Conservation (phyloP, 2,329 filamentous ascomycete species). For the Hypoxylon sp. region DNA sequence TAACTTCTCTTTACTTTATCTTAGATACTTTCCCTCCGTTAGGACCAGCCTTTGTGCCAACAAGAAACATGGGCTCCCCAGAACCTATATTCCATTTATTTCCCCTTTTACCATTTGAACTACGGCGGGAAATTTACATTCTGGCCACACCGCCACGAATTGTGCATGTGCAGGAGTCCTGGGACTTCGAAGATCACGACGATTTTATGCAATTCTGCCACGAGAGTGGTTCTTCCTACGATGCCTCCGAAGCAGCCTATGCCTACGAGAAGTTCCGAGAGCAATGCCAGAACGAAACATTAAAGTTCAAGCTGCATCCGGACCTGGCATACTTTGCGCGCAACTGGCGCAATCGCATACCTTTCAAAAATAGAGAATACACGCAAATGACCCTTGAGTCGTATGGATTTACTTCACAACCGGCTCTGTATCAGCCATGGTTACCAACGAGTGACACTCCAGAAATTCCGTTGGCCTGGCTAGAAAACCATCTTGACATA, state of each 20-base stretch:
- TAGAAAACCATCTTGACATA: slow-evolving; percentile 13
- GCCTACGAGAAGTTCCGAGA: slow-evolving; percentile 1
- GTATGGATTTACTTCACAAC: slow-evolving; percentile 17
- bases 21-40: neutral
- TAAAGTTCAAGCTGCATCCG: slow-evolving; percentile 14
- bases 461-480: slow-evolving; percentile 17
- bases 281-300: neutral
- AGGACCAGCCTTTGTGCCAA: neutral
- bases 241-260: slow-evolving; percentile 4
- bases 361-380: neutral
- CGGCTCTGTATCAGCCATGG: slow-evolving; percentile 10
- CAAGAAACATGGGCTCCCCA: neutral
- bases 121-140: slow-evolving; percentile 29
- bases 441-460: slow-evolving; percentile 9
- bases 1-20: neutral
- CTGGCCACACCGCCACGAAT: slow-evolving; percentile 29
- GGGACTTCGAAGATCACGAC: slow-evolving; percentile 7
- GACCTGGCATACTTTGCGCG: slow-evolving; percentile 23
- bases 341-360: slow-evolving; percentile 14
- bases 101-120: slow-evolving; percentile 17
- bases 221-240: neutral
- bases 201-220: neutral
- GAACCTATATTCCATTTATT: slow-evolving; percentile 16
- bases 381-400: slow-evolving; percentile 17
- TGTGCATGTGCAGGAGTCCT: slow-evolving; percentile 24